Base-by-base conservation (phyloP, 805 yeast genomes). In the Cyberlindnera saturnus region DNA sequence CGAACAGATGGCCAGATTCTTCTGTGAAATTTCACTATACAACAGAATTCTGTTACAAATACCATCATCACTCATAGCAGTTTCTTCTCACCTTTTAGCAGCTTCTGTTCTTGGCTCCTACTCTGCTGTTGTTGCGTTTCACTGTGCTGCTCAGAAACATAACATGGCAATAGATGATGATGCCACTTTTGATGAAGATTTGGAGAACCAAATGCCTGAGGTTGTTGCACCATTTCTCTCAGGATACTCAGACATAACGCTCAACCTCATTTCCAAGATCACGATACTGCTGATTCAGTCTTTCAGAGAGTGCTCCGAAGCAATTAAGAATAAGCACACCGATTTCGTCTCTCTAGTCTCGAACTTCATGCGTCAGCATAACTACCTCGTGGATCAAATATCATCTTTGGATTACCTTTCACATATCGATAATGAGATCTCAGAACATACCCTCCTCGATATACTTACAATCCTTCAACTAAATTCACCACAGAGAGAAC, bases 1-100 rank as follows among this genome's bases (percentile, higher is more conserved):
- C 20, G 49, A 45, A 19, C 34, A 29, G 6, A 60, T 77, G 15
- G 65, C 75, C 3, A 63, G 79, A 35, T 77, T 77, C 50, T 66
- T 79, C 33, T 71, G 80, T 51, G 82, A 79, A 54, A 56, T 77
- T 19, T 64, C 81, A 1, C 52, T 76, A 26, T 77, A 77, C 50
- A 74, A 75, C 42, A 67, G 74, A 43, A 67, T 63, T 44, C 76
- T 73, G 48, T 50, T 78, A 46, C 62, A 67, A 8, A 64, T 71
- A 39, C 68, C 74, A 10, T 53, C 75, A 1, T 70, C 80, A 1
- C 56, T 74, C 18, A 67, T 74, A 20, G 68, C 82, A 1, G 57
- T 72, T 18, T 63, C 79, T 3, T 75, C 79, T 28, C 70, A 74
- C 46, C 53, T 77, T 41, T 46, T 79, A 44, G 79, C 83, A 20